phyloP scores from a whole-genome alignment of 2,329 filamentous ascomycete genomes.

The Colletotrichum incanum region DNA sequence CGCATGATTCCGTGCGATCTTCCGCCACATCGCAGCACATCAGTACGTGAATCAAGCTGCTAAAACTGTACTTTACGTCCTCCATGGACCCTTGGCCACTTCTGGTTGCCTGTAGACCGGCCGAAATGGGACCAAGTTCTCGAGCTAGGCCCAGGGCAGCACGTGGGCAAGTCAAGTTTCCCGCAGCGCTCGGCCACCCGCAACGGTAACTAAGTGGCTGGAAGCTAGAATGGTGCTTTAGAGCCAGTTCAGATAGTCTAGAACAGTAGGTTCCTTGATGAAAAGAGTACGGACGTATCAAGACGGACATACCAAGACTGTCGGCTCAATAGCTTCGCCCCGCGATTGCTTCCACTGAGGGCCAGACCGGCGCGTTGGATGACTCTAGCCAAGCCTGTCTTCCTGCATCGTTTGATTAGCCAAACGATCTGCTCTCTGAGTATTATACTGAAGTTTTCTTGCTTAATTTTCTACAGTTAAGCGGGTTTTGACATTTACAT shows the following conservation, averaged over 20 bases:
- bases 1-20: slow-evolving; percentile 1
- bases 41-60: background rate
- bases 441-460: background rate
- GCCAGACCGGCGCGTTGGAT: background rate
- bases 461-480: accelerated
- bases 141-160: slow-evolving; percentile 10
- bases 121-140: background rate
- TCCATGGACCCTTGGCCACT: too few relatives aligned
- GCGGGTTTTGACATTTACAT: background rate
- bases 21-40: slow-evolving; percentile 7
- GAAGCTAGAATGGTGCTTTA: background rate
- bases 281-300: slow-evolving; percentile 19
- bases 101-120: background rate
- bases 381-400: background rate
- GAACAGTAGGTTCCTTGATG: background rate
- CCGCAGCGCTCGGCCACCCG: background rate
- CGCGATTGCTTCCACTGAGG: background rate
- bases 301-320: background rate
- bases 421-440: accelerated
- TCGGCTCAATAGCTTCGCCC: background rate
- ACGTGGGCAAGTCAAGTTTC: slow-evolving; percentile 20
- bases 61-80: too few relatives aligned
- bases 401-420: background rate
- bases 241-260: background rate
- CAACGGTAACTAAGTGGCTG: slow-evolving; percentile 13